Base-by-base conservation (phyloP, 352 stramenopile species). In the Globisporangium cystogenes region DNA sequence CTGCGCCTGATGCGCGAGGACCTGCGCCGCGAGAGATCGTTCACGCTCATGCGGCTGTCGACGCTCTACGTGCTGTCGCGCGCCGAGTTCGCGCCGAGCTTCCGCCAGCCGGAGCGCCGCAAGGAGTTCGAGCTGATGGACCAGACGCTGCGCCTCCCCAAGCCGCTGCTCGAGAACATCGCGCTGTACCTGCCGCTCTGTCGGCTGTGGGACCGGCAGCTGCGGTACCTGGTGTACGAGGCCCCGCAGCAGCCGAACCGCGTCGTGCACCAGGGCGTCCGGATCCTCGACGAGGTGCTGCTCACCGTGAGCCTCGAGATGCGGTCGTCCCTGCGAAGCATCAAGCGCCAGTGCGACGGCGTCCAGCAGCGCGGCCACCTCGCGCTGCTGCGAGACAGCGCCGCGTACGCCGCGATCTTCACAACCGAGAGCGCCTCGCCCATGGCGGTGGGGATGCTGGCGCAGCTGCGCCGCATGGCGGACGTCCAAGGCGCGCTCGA, bases 261-360 rank as follows among this genome's bases (percentile, higher is more conserved):
- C 29, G 85, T 93, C 24, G 85, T 93, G 40, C 71, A 80, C 52
- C 78, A 92, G 60, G 82, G 85, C 1, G 82, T 93, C 49, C 71
- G 68, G 12, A 89, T 95, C 40, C 59, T 93, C 43, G 82, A 95
- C 53, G 85, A 95, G 37, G 73, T 93, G n/a, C 57, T 95, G 24
- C 64, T 83, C 23, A 89, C 72, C 24, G 80, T 88, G 7, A 82
- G 72, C 59, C 66, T 91, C 20, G 80, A 91, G 33, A 53, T 90
- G 42, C 72, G 69, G 1, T 60, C 72, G 18, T 83, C 75, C 26
- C 63, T 90, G 10, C 67, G 76, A 15, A 49, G 27, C 10, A 77
- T 90, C 43, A 78, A 82, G 29, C 64, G 68, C 16, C 59, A 72
- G n/a, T 67, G 66, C 7, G 62, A 72, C 1, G 57, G 64, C 14